Base-by-base conservation (phyloP, 2,329 filamentous ascomycete species). In the Eutypella sp. region DNA sequence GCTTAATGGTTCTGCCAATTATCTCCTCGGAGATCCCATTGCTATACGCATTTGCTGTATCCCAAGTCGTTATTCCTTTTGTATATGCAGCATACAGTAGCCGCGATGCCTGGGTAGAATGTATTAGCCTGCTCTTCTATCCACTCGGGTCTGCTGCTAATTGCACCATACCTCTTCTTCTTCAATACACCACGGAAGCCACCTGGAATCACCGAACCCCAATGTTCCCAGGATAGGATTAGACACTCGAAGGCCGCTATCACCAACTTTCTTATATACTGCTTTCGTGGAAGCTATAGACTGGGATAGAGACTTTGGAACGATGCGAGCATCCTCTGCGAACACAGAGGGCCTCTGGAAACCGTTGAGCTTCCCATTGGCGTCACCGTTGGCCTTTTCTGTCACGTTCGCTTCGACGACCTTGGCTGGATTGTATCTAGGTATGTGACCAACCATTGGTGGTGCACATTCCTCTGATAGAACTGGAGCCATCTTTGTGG, bases 1-100 rank as follows among this genome's bases (percentile, higher is more conserved):
- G 69, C 54, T 78, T 78, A 43, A 87, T 66, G 0, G 83, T 82
- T 57, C 82, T 83, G 46, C 74, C 83, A 48, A 88, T 75, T 52
- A 88, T 76, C 42, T 72, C 66, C 58, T 89, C 84, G 3, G 76
- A 83, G 7, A 65, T 58, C 19, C 85, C 84, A 57, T 86, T 80
- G 16, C 73, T 79, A 63, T 82, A 81, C 31, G 72, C 69, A 52
- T 82, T 75, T 15, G 78, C 77, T 36, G 72, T 75, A 46, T 74
- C 68, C 64, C 45, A 48, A 5, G 22, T 36, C 24, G 24, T 23
- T 29, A 40, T 37, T 19, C 19, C 11, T 8, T 27, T 38, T 29
- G 31, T 24, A 29, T 15, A 9, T 23, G 24, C 33, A 16, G 18
- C 5, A 10, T 23, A 44, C 11, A 13, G 23, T 10, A 18, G 31